Percentiles rank a stretch among this genome's conserved stretches.
These are phyloP conservation scores for Wickerhamiella parazyma DNA, from an alignment of 805 yeast species.

Conservation along the genomic window DNA sequence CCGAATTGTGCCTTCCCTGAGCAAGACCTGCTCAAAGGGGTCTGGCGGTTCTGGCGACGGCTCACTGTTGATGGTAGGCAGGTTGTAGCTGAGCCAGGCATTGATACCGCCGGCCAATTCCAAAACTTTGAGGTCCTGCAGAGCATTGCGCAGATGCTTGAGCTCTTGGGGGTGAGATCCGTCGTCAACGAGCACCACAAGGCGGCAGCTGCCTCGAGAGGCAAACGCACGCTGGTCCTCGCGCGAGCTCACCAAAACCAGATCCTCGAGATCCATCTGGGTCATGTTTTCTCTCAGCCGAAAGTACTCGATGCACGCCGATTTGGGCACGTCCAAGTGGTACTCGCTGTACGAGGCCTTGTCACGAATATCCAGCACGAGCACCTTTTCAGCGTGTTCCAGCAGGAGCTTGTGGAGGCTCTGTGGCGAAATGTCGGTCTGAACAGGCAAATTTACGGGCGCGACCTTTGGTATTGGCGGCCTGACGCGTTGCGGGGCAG, in stretches of 20 bases:
- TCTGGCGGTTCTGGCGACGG: conserved; percentile 8
- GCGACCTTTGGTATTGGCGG: neutral
- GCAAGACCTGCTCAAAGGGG: conserved; percentile 3
- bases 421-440: neutral
- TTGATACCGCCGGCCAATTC: conserved; percentile 44
- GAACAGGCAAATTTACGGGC: neutral
- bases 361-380: conserved; percentile 64
- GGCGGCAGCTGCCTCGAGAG: conserved; percentile 41
- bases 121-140: conserved; percentile 27
- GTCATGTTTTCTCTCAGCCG: conserved; percentile 37
- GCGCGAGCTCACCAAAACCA: conserved; percentile 44
- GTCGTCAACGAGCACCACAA: conserved; percentile 55
- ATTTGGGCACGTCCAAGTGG: conserved; percentile 47
- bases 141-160: conserved; percentile 23
- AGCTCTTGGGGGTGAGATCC: conserved; percentile 13
- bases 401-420: conserved; percentile 3
- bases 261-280: conserved; percentile 53
- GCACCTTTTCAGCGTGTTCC: conserved; percentile 21
- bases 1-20: neutral
- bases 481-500: neutral
- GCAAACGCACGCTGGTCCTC: conserved; percentile 42
- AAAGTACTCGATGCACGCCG: conserved; percentile 67
- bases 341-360: conserved; percentile 43
- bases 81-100: conserved; percentile 25
- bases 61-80: neutral